A percentile compares a stretch with the other conserved stretches of the same genome.
Conservation (phyloP, 352 stramenopile genomes). For the Phytophthora nicotianae region DNA sequence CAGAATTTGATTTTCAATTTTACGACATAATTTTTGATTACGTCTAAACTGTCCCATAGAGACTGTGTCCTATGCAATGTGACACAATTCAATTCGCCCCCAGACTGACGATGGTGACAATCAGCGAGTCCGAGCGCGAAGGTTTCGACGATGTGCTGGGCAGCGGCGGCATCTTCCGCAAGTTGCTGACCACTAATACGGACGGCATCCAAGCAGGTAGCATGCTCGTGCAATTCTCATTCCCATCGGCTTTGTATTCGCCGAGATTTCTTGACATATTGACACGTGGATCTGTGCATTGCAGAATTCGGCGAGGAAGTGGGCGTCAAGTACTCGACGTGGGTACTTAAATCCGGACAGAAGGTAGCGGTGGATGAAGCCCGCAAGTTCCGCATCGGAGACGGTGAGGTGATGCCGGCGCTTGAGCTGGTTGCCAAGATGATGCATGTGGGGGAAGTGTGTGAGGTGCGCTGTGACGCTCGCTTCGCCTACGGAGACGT, state of each 20-base stretch:
- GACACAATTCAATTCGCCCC: neutral
- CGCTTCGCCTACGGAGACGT: constrained; percentile 81
- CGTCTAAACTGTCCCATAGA: neutral
- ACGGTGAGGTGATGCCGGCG: constrained; percentile 80
- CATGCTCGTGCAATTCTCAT: neutral
- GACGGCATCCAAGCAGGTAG: constrained; percentile 74
- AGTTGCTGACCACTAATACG: constrained; percentile 51
- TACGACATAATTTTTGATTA: neutral
- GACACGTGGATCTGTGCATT: constrained; percentile 19
- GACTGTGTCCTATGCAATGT: neutral
- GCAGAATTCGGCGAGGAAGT: constrained; percentile 86
- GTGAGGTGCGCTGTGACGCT: constrained; percentile 75
- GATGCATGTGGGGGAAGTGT: constrained; percentile 74
- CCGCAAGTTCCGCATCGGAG: constrained; percentile 80
- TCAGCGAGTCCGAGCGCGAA: constrained; percentile 50
- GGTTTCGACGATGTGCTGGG: constrained; percentile 80
- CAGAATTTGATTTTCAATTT: too few relatives aligned
- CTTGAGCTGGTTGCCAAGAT: constrained; percentile 82
- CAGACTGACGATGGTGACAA: constrained; percentile 33
- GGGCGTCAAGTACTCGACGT: constrained; percentile 69
- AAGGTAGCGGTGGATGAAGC: constrained; percentile 52
- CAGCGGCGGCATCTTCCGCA: constrained; percentile 82
- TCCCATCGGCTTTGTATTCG: constrained; percentile 2
- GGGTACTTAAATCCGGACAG: constrained; percentile 49
- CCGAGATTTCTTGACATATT: constrained; percentile 9